Conservation (phyloP, 2,329 filamentous ascomycete genomes). For the Ophiostoma populinum region DNA sequence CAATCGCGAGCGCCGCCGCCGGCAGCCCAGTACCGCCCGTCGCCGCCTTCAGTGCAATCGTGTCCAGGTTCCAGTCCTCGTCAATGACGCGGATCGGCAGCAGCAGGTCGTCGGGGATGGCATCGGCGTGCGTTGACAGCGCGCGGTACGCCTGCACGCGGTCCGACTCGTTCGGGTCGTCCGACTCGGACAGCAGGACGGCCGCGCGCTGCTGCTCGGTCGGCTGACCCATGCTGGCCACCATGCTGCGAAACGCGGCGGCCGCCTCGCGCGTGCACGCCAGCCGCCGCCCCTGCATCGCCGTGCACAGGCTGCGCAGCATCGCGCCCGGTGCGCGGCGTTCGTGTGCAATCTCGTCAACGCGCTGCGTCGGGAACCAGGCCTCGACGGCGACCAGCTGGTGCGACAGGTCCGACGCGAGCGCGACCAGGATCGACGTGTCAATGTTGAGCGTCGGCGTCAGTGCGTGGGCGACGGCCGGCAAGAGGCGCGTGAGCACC, state of each 20-base stretch:
- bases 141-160: conserved; percentile 16
- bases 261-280: conserved; percentile 51
- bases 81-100: conserved; percentile 43
- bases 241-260: conserved; percentile 48
- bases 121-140: conserved; percentile 19
- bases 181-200: conserved; percentile 23
- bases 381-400: conserved; percentile 18
- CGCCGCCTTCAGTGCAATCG: conserved; percentile 16
- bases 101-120: conserved; percentile 20
- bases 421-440: conserved; percentile 53
- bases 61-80: conserved; percentile 22
- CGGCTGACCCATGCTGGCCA: conserved; percentile 42
- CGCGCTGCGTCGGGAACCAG: conserved; percentile 38
- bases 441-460: conserved; percentile 37
- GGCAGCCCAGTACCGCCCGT: too few species aligned
- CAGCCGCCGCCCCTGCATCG: conserved; percentile 36
- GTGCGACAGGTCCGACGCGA: conserved; percentile 60
- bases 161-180: conserved; percentile 3
- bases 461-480: conserved; percentile 12
- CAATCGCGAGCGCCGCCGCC: conserved; percentile 23
- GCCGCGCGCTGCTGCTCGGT: conserved; percentile 41
- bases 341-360: conserved; percentile 49
- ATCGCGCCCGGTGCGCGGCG: conserved; percentile 38
- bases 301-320: conserved; percentile 40
- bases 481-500: conserved; percentile 13